These are phyloP conservation scores for Diaporthe amygdali DNA, from an alignment of 2,329 filamentous ascomycete species.

Conservation along the genomic window DNA sequence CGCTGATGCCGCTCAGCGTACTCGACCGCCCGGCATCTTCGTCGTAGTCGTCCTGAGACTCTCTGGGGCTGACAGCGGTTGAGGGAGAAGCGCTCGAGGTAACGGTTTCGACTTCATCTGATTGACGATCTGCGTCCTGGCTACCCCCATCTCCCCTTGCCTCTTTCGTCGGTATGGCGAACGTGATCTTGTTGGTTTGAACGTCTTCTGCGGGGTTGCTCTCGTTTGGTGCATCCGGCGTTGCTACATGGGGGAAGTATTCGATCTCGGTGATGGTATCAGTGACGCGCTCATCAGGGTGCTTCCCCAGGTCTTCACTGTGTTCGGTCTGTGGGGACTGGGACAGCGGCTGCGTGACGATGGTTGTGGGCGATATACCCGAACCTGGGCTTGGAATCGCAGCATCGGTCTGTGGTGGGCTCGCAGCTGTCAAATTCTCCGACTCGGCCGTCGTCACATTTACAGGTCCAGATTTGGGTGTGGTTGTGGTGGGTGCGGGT, in stretches of 20 bases:
- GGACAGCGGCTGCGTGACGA: slow-evolving; percentile 33
- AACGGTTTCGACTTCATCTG: slow-evolving; percentile 10
- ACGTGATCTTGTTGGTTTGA: slow-evolving; percentile 21
- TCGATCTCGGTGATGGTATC: slow-evolving; percentile 3
- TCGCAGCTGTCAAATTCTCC: neutral
- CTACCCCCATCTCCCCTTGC: neutral
- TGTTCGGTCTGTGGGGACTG: slow-evolving; percentile 32
- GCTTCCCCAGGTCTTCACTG: neutral
- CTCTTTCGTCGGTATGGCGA: slow-evolving; percentile 20
- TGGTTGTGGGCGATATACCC: slow-evolving; percentile 46
- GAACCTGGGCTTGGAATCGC: slow-evolving; percentile 42
- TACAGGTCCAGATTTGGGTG: neutral
- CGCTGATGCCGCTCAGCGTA: slow-evolving; percentile 18
- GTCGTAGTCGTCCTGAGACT: slow-evolving; percentile 20
- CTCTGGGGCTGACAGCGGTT: slow-evolving; percentile 14
- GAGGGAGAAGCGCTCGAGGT: slow-evolving; percentile 23
- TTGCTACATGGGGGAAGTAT: slow-evolving; percentile 16
- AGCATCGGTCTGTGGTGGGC: slow-evolving; percentile 28
- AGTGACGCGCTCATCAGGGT: neutral
- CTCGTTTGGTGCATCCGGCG: neutral
- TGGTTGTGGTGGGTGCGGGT: neutral
- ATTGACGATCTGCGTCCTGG: neutral
- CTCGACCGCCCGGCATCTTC: slow-evolving; percentile 23
- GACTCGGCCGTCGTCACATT: neutral
- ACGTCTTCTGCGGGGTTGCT: neutral